Percentiles rank a stretch among this genome's conserved stretches.
These are phyloP conservation scores for Astragalus membranaceus DNA, from an alignment of 306 rosid species.

Conservation along the genomic window DNA sequence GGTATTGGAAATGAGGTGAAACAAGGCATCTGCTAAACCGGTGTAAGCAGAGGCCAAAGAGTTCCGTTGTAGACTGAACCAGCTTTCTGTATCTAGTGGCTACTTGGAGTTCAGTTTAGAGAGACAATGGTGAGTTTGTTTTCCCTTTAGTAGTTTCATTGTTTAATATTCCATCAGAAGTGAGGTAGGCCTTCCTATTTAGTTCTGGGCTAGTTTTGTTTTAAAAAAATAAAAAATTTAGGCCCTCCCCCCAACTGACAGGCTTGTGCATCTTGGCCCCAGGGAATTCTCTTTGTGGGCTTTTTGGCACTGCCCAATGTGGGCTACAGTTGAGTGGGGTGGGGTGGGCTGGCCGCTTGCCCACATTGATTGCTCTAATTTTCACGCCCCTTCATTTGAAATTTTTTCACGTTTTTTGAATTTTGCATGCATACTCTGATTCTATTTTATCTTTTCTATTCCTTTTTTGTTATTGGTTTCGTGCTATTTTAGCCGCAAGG, in stretches of 20 bases:
- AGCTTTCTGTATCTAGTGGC: background rate
- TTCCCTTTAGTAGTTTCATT: background rate
- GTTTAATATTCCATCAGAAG: background rate
- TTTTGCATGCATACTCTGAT: background rate
- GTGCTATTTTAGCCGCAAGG: conserved; percentile 73
- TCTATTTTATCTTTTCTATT: background rate
- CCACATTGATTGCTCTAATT: background rate
- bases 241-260: no score
- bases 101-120: background rate
- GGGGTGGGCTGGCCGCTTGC: no score
- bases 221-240: no score
- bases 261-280: no score
- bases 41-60: background rate
- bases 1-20: background rate
- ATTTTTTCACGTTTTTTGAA: background rate
- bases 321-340: no score
- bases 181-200: no score
- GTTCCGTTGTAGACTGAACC: background rate
- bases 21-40: background rate
- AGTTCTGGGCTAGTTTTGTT: no score
- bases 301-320: no score
- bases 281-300: no score
- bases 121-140: background rate
- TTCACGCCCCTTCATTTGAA: background rate
- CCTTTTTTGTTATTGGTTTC: background rate